Evolutionary conservation across 441 rosid genomes (phyloP).

Genomic region (Erysimum pusillum): DNA sequence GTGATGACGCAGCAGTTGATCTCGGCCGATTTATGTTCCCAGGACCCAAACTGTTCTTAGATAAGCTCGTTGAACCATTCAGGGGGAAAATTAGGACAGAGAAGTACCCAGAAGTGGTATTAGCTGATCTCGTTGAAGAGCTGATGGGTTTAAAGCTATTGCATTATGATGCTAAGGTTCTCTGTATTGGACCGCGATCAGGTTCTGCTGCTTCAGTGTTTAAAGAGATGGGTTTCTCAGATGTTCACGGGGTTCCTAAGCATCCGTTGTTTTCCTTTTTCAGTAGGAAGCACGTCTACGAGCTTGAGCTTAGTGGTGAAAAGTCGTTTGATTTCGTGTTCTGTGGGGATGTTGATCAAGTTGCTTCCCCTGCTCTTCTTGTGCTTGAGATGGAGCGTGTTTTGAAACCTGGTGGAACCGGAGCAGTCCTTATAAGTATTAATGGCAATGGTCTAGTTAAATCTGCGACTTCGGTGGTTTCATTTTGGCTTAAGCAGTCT

Average conservation of each 20-base stretch:
- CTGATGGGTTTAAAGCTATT: constrained; percentile 58
- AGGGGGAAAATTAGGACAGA: constrained; percentile 49
- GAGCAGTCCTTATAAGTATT: constrained; percentile 65
- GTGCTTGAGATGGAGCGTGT: constrained; percentile 80
- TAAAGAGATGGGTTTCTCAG: constrained; percentile 62
- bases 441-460: constrained; percentile 56
- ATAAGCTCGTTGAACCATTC: constrained; percentile 54
- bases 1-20: constrained; percentile 33
- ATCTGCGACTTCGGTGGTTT: constrained; percentile 65
- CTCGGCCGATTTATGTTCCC: constrained; percentile 34
- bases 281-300: constrained; percentile 55
- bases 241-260: constrained; percentile 56
- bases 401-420: constrained; percentile 71
- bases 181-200: constrained; percentile 71
- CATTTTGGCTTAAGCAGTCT: constrained; percentile 67
- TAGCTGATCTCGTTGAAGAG: constrained; percentile 59
- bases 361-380: constrained; percentile 63
- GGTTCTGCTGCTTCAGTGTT: constrained; percentile 57
- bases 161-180: constrained; percentile 58
- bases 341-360: constrained; percentile 62
- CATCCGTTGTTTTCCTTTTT: constrained; percentile 65
- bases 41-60: constrained; percentile 40
- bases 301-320: constrained; percentile 59
- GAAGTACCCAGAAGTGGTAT: constrained; percentile 52
- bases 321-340: constrained; percentile 70